Evolutionary conservation across 176 grass and related monocot species (phyloP).

Genomic region (Carex scoparia): DNA sequence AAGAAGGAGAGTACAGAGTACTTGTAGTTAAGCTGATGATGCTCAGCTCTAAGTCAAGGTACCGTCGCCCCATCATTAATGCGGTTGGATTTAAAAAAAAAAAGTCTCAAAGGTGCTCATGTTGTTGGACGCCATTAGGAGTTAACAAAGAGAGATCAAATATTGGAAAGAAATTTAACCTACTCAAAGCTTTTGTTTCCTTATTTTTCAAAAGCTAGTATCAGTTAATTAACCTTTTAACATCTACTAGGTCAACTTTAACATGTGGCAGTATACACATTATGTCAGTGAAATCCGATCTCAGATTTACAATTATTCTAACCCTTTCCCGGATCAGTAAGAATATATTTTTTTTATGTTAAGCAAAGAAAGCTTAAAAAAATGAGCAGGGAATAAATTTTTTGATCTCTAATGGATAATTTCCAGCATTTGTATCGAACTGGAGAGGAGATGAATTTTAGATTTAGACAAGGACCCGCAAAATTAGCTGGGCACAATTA

Average conservation of each 20-base stretch:
- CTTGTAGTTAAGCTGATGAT: neutral
- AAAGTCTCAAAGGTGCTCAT: neutral
- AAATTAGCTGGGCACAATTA: slow-evolving; percentile 9
- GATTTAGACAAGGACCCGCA: neutral
- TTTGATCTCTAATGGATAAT: too few species aligned
- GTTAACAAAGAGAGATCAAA: neutral
- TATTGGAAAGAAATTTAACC: neutral
- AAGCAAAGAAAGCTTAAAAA: too few species aligned
- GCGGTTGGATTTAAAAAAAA: neutral
- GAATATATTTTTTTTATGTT: too few species aligned
- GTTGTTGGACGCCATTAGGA: slow-evolving; percentile 9
- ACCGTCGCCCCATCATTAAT: neutral
- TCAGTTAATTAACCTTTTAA: neutral
- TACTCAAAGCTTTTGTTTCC: neutral
- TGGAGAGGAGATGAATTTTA: neutral
- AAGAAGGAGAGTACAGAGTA: neutral
- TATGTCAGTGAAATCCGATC: neutral
- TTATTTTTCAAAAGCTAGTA: neutral
- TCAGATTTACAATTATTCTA: slow-evolving; percentile 7
- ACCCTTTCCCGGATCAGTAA: too few species aligned
- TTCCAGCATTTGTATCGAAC: neutral
- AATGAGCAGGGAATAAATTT: too few species aligned
- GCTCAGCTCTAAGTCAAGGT: neutral
- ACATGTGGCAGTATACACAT: neutral
- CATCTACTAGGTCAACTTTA: slow-evolving; percentile 9